Percentiles rank a stretch among this genome's conserved stretches.
phyloP scores from a whole-genome alignment of 202 grass and related monocot species.

The Setaria italica region DNA sequence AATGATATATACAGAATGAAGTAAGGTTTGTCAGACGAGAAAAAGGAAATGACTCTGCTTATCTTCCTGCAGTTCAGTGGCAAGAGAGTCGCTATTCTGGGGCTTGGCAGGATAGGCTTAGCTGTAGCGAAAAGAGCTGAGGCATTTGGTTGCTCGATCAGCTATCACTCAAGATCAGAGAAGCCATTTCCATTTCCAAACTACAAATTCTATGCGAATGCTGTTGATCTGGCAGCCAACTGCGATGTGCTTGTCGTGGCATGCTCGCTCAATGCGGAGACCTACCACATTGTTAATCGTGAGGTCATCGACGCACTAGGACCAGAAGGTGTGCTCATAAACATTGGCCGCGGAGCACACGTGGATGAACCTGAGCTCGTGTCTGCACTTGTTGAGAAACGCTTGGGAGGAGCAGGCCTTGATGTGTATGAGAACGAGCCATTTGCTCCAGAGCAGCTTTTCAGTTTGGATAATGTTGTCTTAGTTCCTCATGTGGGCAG shows the following conservation, averaged over 20 bases:
- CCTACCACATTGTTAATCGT: conserved; percentile 61
- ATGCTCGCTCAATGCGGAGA: conserved; percentile 66
- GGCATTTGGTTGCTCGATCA: conserved; percentile 78
- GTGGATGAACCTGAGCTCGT: conserved; percentile 89
- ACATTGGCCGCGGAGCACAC: conserved; percentile 76
- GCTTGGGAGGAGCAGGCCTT: conserved; percentile 73
- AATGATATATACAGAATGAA: background rate
- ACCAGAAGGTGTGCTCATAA: conserved; percentile 75
- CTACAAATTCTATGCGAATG: conserved; percentile 62
- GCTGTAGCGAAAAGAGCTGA: conserved; percentile 78
- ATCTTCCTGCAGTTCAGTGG: conserved; percentile 80
- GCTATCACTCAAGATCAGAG: conserved; percentile 78
- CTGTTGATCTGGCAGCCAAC: conserved; percentile 71
- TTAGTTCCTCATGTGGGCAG: conserved; percentile 85
- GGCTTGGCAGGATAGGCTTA: conserved; percentile 91
- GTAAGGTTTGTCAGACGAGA: background rate
- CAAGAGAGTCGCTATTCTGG: conserved; percentile 86
- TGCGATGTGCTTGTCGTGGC: conserved; percentile 75
- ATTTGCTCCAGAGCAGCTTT: conserved; percentile 52
- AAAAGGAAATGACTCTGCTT: conserved; percentile 33
- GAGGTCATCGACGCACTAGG: conserved; percentile 76
- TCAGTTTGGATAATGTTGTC: conserved; percentile 71
- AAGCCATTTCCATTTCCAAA: conserved; percentile 60
- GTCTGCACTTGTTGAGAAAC: conserved; percentile 66
- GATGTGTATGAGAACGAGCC: conserved; percentile 90